Conservation (phyloP, 805 yeast species). For the Kodamaea jinghongensis region DNA sequence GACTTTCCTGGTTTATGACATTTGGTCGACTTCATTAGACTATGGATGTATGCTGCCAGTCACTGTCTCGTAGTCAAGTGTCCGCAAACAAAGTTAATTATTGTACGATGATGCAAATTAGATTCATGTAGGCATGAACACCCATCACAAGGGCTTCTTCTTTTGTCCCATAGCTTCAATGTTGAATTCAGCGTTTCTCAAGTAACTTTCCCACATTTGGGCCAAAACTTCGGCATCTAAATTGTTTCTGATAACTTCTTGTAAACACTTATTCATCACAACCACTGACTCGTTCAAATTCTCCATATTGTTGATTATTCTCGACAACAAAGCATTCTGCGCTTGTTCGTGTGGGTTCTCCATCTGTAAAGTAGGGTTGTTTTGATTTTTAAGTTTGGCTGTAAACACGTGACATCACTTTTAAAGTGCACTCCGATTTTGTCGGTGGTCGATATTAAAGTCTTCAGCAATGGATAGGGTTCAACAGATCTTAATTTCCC, state of each 20-base stretch:
- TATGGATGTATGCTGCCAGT: too few species aligned
- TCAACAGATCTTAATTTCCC: conserved; percentile 22
- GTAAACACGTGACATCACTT: conserved; percentile 1
- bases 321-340: conserved; percentile 69
- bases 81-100: too few species aligned
- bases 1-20: too few species aligned
- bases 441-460: not conserved
- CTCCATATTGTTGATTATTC: conserved; percentile 76
- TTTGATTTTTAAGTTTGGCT: conserved; percentile 1
- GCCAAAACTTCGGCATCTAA: conserved; percentile 68
- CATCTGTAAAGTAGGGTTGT: conserved; percentile 40
- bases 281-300: conserved; percentile 68
- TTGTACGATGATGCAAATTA: not conserved
- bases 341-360: conserved; percentile 85
- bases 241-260: conserved; percentile 61
- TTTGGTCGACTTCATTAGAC: too few species aligned
- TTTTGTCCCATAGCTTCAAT: conserved; percentile 63
- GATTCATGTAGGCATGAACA: too few species aligned
- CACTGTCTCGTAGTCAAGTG: too few species aligned
- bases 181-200: conserved; percentile 67
- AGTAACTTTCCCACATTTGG: conserved; percentile 77
- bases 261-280: conserved; percentile 59
- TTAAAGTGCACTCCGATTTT: not conserved
- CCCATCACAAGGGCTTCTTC: conserved; percentile 42
- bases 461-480: conserved; percentile 27